Percentiles rank a stretch among this genome's conserved stretches.
These are phyloP conservation scores for Porpolomopsis calyptriformis DNA, from an alignment of 768 basidiomycete species.

Conservation along the genomic window DNA sequence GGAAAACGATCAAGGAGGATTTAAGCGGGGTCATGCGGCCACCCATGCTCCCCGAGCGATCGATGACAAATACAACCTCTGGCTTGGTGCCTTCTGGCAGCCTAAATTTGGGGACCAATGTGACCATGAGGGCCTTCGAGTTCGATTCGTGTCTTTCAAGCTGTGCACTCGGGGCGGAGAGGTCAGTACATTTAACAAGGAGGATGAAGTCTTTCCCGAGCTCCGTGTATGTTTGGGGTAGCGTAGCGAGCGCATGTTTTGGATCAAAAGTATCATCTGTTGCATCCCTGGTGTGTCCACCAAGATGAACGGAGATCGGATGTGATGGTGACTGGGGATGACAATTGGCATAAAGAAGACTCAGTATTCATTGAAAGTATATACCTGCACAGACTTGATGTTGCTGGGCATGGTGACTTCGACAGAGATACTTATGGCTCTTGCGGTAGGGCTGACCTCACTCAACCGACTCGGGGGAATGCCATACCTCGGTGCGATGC, in stretches of 20 bases:
- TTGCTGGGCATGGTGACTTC: slow-evolving; percentile 4
- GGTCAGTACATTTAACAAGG: slow-evolving; percentile 4
- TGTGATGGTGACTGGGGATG: slow-evolving; percentile 3
- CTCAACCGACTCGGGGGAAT: neutral
- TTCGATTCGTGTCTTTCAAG: slow-evolving; percentile 4
- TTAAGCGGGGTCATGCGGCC: neutral
- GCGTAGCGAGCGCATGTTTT: neutral
- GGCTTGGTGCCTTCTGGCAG: slow-evolving; percentile 1
- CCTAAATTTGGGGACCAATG: slow-evolving; percentile 2
- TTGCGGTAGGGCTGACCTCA: neutral
- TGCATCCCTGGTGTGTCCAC: neutral
- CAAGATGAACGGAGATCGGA: slow-evolving; percentile 2
- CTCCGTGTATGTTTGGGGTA: neutral
- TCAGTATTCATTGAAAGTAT: neutral
- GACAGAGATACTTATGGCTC: neutral
- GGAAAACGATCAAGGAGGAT: slow-evolving; percentile 3
- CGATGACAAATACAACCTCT: slow-evolving; percentile 2
- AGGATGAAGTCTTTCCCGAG: neutral
- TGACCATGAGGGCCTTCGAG: slow-evolving; percentile 6
- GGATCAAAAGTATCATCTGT: slow-evolving; percentile 1
- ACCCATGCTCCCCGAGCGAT: slow-evolving; percentile 6
- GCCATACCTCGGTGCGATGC: slow-evolving; percentile 3
- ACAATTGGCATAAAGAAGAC: neutral
- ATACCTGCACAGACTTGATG: neutral
- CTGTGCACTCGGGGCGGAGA: neutral